Conservation (phyloP, 805 yeast genomes). For the Helenozyma rhizophorensis region DNA sequence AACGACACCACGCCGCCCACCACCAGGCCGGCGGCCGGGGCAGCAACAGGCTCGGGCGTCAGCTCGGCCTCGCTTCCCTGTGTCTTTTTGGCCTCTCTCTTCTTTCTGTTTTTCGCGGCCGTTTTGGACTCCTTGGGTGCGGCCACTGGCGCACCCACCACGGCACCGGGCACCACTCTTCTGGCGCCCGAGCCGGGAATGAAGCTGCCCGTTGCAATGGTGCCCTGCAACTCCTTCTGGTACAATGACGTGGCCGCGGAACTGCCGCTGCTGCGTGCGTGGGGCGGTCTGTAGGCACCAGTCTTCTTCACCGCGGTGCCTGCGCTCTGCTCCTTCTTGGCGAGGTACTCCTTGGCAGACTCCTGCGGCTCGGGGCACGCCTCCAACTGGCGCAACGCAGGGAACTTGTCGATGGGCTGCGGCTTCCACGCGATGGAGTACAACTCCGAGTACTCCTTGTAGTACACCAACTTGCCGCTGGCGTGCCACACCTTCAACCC, state of each 20-base stretch:
- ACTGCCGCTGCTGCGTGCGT: conserved; percentile 57
- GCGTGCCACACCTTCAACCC: conserved; percentile 93
- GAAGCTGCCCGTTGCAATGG: conserved; percentile 12
- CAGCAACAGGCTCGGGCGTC: neutral
- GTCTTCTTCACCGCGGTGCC: conserved; percentile 45
- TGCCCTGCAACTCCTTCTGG: conserved; percentile 47
- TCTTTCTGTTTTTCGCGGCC: conserved; percentile 71
- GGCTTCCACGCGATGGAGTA: conserved; percentile 84
- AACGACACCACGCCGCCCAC: conserved; percentile 63
- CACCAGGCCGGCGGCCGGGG: conserved; percentile 32
- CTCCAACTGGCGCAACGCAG: conserved; percentile 44
- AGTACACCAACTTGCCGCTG: conserved; percentile 73
- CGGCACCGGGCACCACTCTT: conserved; percentile 56
- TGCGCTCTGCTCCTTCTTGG: conserved; percentile 32
- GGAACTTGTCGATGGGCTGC: conserved; percentile 50
- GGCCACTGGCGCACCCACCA: conserved; percentile 33
- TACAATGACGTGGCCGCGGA: conserved; percentile 47
- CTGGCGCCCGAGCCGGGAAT: conserved; percentile 19
- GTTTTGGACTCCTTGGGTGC: conserved; percentile 50
- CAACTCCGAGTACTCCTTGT: conserved; percentile 78
- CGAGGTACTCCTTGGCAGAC: conserved; percentile 58
- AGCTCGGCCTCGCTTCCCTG: conserved; percentile 5
- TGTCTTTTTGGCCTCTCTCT: conserved; percentile 63
- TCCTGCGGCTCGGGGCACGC: conserved; percentile 66
- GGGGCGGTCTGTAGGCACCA: conserved; percentile 97